Percentiles rank a stretch among this genome's conserved stretches.
Conservation (phyloP, 306 rosid species). For the Lathyrus tuberosus region DNA sequence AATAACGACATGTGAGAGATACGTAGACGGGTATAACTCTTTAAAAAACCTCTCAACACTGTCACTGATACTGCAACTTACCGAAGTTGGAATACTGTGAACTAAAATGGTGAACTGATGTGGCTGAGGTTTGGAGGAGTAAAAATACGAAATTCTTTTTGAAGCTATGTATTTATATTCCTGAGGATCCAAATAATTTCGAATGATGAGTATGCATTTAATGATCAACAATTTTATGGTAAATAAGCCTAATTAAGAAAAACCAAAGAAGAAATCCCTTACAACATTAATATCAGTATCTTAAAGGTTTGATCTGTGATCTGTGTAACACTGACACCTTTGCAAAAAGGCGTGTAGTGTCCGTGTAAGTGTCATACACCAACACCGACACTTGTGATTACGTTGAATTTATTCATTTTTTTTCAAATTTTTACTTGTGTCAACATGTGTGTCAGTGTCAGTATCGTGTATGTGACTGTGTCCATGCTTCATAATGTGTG, state of each 20-base stretch:
- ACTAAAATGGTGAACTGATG: slow-evolving; percentile 90
- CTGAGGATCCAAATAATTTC: slow-evolving; percentile 49
- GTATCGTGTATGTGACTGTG: too few relatives aligned
- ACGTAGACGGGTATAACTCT: slow-evolving; percentile 75
- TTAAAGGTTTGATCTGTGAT: slow-evolving; percentile 30
- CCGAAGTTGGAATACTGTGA: slow-evolving; percentile 66
- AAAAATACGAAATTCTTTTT: slow-evolving; percentile 71
- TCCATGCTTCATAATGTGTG: neutral
- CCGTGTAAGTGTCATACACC: too few relatives aligned
- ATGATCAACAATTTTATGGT: slow-evolving; percentile 24
- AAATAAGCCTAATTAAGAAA: slow-evolving; percentile 9
- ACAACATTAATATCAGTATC: slow-evolving; percentile 9
- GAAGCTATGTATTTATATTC: slow-evolving; percentile 72
- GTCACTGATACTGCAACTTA: slow-evolving; percentile 56
- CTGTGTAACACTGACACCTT: too few relatives aligned
- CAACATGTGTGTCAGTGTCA: too few relatives aligned
- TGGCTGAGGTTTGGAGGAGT: slow-evolving; percentile 80
- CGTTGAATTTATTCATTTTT: too few relatives aligned
- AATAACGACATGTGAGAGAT: slow-evolving; percentile 75
- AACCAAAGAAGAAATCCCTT: slow-evolving; percentile 1
- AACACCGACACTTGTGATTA: too few relatives aligned
- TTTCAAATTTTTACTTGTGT: too few relatives aligned
- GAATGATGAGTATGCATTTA: slow-evolving; percentile 28
- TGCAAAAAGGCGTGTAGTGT: too few relatives aligned
- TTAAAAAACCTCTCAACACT: slow-evolving; percentile 67